phyloP scores from a whole-genome alignment of 805 yeast genomes.

The Metschnikowia picachoensis region DNA sequence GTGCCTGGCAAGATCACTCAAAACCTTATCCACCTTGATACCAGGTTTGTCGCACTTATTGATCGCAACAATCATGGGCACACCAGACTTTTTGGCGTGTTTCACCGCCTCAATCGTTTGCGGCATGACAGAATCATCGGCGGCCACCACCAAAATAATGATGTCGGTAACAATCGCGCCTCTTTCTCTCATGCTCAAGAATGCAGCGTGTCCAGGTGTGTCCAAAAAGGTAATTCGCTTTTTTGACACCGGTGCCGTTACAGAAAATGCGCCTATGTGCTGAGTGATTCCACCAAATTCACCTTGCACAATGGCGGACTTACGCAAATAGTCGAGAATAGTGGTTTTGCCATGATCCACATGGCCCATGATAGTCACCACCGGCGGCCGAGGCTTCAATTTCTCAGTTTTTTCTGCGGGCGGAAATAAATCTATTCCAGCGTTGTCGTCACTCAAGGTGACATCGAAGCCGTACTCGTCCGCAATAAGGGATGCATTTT shows the following conservation, averaged over 20 bases:
- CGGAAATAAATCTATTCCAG: constrained; percentile 58
- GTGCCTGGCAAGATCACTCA: constrained; percentile 68
- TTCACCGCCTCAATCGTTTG: constrained; percentile 94
- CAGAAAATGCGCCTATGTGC: constrained; percentile 95
- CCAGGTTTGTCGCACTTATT: constrained; percentile 87
- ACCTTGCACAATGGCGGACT: constrained; percentile 73
- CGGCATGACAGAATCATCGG: constrained; percentile 97
- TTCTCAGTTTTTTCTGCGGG: constrained; percentile 43
- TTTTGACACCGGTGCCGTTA: constrained; percentile 69
- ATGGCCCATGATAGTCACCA: constrained; percentile 98
- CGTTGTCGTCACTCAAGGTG: constrained; percentile 46
- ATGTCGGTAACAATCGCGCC: constrained; percentile 95
- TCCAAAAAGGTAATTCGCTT: constrained; percentile 85
- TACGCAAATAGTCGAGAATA: constrained; percentile 78
- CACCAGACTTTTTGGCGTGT: constrained; percentile 80
- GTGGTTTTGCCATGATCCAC: constrained; percentile 99
- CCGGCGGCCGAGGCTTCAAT: constrained; percentile 76
- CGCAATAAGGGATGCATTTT: constrained; percentile 80
- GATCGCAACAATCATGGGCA: constrained; percentile 84
- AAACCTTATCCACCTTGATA: constrained; percentile 69
- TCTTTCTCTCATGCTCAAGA: constrained; percentile 91
- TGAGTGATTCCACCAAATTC: constrained; percentile 98
- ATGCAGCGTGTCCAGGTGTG: constrained; percentile 98
- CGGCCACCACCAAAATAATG: constrained; percentile 89
- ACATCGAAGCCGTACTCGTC: constrained; percentile 82